These are phyloP conservation scores for Rhodotorula babjevae DNA, from an alignment of 768 basidiomycete genomes.

Conservation along the genomic window DNA sequence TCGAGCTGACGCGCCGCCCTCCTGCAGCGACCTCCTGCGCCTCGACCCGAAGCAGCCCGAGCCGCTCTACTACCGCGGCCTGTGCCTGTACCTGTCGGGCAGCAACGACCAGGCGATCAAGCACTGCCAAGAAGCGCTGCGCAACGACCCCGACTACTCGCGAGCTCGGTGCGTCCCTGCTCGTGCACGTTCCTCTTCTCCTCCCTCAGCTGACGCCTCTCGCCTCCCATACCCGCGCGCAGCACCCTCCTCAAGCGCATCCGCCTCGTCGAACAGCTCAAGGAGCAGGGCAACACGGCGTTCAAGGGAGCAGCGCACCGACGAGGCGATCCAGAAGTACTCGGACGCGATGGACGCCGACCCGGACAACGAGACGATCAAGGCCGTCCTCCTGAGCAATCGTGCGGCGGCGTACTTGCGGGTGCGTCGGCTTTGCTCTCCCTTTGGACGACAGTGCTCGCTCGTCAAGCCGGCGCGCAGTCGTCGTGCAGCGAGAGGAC, in stretches of 20 bases:
- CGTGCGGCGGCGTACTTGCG: conserved; percentile 62
- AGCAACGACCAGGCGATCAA: conserved; percentile 67
- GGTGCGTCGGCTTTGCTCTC: conserved; percentile 7
- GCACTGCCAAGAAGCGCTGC: conserved; percentile 66
- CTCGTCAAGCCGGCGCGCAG: no score
- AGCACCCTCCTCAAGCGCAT: conserved; percentile 67
- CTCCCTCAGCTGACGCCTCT: not conserved
- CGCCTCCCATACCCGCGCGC: not conserved
- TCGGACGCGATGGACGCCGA: conserved; percentile 63
- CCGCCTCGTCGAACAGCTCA: conserved; percentile 74
- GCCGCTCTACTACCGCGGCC: conserved; percentile 67
- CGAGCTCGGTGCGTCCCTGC: conserved; percentile 50
- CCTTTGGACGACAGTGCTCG: no score
- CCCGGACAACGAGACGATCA: conserved; percentile 69
- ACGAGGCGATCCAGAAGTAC: conserved; percentile 67
- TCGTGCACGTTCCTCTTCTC: not conserved
- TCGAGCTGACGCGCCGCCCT: no score
- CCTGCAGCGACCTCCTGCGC: conserved; percentile 66
- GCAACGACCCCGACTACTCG: conserved; percentile 71
- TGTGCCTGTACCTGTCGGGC: conserved; percentile 69
- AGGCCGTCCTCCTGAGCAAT: conserved; percentile 74
- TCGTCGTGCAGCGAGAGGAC: no score
- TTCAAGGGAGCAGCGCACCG: conserved; percentile 62
- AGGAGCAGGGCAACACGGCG: conserved; percentile 74
- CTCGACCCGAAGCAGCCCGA: conserved; percentile 70